These are phyloP conservation scores for Trichoderma lentiforme DNA, from an alignment of 2,329 filamentous ascomycete species.

Conservation along the genomic window DNA sequence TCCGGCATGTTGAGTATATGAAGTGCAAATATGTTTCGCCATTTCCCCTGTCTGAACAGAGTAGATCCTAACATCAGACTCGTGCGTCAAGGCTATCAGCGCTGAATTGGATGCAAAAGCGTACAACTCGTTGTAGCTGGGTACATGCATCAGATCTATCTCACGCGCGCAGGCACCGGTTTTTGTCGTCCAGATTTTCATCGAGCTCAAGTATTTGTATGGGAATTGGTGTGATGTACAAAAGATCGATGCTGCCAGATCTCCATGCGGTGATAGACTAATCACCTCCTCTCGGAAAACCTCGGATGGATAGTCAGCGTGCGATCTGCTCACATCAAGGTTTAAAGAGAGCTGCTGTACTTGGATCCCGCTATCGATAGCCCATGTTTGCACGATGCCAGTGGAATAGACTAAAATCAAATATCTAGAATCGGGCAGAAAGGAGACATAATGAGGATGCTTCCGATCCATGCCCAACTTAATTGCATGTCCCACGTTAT, in stretches of 20 bases:
- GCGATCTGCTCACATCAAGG: not conserved
- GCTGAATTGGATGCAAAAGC: not conserved
- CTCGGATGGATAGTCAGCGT: not conserved
- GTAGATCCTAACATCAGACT: accelerated
- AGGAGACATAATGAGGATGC: not conserved
- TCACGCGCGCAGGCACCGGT: not conserved
- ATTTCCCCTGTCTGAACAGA: not conserved
- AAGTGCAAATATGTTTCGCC: not conserved
- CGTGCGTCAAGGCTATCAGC: not conserved
- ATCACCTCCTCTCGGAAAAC: not conserved
- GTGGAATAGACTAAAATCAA: not conserved
- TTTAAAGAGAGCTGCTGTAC: not conserved
- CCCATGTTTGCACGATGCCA: not conserved
- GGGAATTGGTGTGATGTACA: no score
- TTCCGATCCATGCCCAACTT: not conserved
- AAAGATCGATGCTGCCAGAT: not conserved
- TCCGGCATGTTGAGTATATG: no score
- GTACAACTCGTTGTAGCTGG: accelerated
- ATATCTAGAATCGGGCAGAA: not conserved
- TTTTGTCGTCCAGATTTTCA: not conserved
- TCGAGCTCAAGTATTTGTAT: no score
- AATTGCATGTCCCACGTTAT: not conserved
- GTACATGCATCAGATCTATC: not conserved
- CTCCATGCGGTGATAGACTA: not conserved
- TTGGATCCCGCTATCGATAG: not conserved